Conservation (phyloP, 2,329 filamentous ascomycete genomes). For the Verticillium klebahnii region DNA sequence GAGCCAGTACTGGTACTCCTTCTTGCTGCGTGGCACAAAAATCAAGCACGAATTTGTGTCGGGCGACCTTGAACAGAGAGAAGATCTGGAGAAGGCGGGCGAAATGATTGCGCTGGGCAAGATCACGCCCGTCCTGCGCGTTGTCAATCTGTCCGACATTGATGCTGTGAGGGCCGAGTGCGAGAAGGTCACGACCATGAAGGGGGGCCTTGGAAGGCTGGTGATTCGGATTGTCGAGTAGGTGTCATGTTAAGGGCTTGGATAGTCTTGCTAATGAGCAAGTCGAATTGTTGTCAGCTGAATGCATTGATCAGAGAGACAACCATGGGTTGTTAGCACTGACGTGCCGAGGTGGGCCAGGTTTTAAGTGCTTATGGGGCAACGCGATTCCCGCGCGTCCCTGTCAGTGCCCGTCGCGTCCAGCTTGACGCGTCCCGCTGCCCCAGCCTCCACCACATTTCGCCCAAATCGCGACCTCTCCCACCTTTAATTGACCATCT, state of each 20-base stretch:
- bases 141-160: slow-evolving; percentile 36
- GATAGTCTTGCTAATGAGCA: too few relatives aligned
- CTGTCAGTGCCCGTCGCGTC: not conserved
- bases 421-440: slow-evolving; percentile 10
- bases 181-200: slow-evolving; percentile 31
- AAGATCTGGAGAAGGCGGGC: slow-evolving; percentile 36
- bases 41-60: slow-evolving; percentile 41
- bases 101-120: slow-evolving; percentile 36
- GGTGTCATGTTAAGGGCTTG: not conserved
- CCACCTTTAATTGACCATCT: not conserved
- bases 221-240: slow-evolving; percentile 25
- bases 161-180: slow-evolving; percentile 35
- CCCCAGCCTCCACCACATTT: slow-evolving; percentile 18
- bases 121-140: slow-evolving; percentile 35
- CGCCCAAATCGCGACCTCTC: not conserved
- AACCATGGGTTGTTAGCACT: not conserved
- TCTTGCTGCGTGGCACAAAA: slow-evolving; percentile 37
- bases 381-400: not conserved
- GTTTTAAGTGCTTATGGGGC: not conserved
- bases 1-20: slow-evolving; percentile 34
- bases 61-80: slow-evolving; percentile 31
- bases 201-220: slow-evolving; percentile 38
- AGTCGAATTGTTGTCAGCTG: too few relatives aligned
- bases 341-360: not conserved
- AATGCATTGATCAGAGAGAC: too few relatives aligned